Evolutionary conservation across 2,329 filamentous ascomycete species (phyloP).

Genomic region (Stylonectria norvegica): DNA sequence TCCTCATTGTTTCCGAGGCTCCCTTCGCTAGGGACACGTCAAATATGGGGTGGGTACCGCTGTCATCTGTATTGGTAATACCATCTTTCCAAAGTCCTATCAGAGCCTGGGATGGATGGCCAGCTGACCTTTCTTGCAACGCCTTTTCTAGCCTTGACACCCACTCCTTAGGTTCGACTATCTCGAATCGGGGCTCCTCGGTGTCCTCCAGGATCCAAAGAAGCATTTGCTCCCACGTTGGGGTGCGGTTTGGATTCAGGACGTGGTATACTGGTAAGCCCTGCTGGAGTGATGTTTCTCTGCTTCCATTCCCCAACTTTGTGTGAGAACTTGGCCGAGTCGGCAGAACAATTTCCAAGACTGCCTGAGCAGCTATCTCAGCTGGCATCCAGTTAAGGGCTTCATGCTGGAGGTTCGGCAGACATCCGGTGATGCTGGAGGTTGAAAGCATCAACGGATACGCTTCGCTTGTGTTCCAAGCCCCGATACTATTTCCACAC

Average conservation of each 20-base stretch:
- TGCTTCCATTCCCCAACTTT: too few species aligned
- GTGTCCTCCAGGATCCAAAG: slow-evolving; percentile 13
- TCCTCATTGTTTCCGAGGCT: slow-evolving; percentile 9
- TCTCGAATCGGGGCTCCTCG: slow-evolving; percentile 1
- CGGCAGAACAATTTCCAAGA: slow-evolving; percentile 33
- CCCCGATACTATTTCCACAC: slow-evolving; percentile 44
- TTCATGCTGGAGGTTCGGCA: slow-evolving; percentile 18
- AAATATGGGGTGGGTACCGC: slow-evolving; percentile 8
- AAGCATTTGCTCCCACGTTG: slow-evolving; percentile 20
- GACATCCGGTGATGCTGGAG: slow-evolving; percentile 38
- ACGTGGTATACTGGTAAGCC: slow-evolving; percentile 20
- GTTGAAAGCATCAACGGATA: slow-evolving; percentile 51
- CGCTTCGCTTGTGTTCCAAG: slow-evolving; percentile 51
- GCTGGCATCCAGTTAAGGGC: slow-evolving; percentile 49
- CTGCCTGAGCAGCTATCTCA: slow-evolving; percentile 40
- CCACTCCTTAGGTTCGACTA: slow-evolving; percentile 14
- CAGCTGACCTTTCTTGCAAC: neutral
- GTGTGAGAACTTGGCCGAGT: neutral
- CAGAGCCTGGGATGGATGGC: slow-evolving; percentile 22
- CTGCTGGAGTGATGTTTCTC: neutral
- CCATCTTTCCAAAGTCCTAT: slow-evolving; percentile 21
- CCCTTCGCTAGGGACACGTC: slow-evolving; percentile 8
- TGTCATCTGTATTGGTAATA: neutral
- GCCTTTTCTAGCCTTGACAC: slow-evolving; percentile 13
- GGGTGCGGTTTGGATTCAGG: slow-evolving; percentile 17